phyloP scores from a whole-genome alignment of 1,284 basidiomycete species.

The Moniliella sp. region DNA sequence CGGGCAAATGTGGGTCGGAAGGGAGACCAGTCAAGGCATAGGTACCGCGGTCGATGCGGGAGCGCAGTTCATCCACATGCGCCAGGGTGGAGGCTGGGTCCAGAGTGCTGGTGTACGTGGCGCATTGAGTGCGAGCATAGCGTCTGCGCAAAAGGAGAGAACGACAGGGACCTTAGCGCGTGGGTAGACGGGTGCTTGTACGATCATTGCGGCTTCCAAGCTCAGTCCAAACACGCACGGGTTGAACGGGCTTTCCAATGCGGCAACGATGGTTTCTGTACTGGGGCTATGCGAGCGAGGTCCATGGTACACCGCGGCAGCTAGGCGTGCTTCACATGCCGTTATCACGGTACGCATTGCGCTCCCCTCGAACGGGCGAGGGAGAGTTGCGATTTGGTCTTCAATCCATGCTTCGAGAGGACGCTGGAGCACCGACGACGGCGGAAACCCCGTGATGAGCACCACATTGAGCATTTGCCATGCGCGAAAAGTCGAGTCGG shows the following conservation, averaged over 20 bases:
- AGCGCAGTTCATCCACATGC: conserved; percentile 57
- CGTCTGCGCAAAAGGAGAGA: conserved; percentile 69
- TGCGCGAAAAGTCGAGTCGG: conserved; percentile 62
- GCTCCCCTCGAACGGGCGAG: neutral
- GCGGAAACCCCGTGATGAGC: conserved; percentile 58
- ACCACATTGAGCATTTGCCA: conserved; percentile 77
- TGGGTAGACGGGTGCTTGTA: conserved; percentile 64
- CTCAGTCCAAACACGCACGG: conserved; percentile 77
- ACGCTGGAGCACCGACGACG: conserved; percentile 66
- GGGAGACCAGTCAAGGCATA: conserved; percentile 54
- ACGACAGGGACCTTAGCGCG: conserved; percentile 60
- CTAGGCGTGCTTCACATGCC: neutral
- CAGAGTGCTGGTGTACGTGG: conserved; percentile 69
- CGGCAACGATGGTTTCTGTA: neutral
- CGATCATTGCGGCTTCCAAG: conserved; percentile 54
- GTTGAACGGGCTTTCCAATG: conserved; percentile 50
- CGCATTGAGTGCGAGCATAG: conserved; percentile 60
- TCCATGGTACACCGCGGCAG: neutral
- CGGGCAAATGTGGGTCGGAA: too few species aligned
- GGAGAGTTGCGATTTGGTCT: neutral
- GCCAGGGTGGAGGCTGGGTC: conserved; percentile 70
- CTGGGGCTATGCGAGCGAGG: neutral
- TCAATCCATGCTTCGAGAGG: conserved; percentile 39
- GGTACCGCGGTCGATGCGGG: conserved; percentile 67
- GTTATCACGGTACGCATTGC: neutral